Conservation (phyloP, 345 rosid species). For the Mangifera indica region DNA sequence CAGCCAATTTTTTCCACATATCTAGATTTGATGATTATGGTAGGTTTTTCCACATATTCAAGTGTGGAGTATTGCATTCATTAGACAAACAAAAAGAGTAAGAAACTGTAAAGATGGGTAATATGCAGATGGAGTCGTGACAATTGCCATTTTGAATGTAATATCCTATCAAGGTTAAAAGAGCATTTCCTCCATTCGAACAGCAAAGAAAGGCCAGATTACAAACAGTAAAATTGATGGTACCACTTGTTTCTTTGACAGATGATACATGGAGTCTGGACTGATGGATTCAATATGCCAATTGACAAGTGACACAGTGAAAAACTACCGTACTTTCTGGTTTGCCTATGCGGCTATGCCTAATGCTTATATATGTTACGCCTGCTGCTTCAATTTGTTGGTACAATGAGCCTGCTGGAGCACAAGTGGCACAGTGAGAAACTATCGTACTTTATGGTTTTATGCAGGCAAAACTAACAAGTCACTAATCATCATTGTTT, state of each 20-base stretch:
- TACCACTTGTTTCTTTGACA: conserved; percentile 33
- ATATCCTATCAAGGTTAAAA: not conserved
- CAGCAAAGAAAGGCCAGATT: not conserved
- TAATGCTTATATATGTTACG: conserved; percentile 78
- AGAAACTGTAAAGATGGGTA: not conserved
- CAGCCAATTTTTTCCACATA: too few species aligned
- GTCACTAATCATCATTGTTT: not conserved
- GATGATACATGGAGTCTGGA: conserved; percentile 25
- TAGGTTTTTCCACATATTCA: too few species aligned
- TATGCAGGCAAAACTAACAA: too few species aligned
- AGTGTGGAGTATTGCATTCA: too few species aligned
- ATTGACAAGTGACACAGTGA: conserved; percentile 50
- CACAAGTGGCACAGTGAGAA: too few species aligned
- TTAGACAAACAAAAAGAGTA: too few species aligned
- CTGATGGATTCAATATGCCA: conserved; percentile 51
- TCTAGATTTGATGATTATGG: too few species aligned
- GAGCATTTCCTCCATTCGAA: not conserved
- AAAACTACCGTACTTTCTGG: conserved; percentile 48
- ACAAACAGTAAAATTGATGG: too few species aligned
- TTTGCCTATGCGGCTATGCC: conserved; percentile 88
- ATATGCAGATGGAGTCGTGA: not conserved
- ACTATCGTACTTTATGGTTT: too few species aligned
- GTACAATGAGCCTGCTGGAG: conserved; percentile 60
- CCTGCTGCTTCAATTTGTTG: conserved; percentile 70
- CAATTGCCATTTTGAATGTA: conserved; percentile 1